A percentile compares a stretch with the other conserved stretches of the same genome.
These are phyloP conservation scores for Fraxinus americana DNA, from an alignment of 257 asterid genomes.

Conservation along the genomic window DNA sequence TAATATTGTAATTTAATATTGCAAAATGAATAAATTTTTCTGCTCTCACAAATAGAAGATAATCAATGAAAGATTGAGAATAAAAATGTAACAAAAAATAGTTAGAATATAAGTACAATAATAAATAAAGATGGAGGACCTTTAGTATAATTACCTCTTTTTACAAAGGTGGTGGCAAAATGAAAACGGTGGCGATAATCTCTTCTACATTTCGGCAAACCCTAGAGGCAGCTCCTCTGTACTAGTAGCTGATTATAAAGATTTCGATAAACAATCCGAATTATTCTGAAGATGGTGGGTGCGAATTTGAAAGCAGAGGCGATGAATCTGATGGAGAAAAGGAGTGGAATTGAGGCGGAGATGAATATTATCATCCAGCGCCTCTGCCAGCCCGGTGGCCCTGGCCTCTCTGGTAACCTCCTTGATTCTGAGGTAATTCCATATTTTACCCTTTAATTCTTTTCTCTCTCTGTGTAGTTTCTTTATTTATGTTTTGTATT, in stretches of 20 bases:
- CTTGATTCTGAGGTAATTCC: constrained; percentile 68
- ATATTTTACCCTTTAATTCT: background rate
- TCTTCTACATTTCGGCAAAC: constrained; percentile 22
- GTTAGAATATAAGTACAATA: too few relatives aligned
- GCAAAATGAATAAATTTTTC: too few relatives aligned
- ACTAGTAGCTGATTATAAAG: background rate
- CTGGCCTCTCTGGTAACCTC: constrained; percentile 84
- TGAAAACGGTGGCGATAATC: background rate
- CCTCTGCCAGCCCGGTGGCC: constrained; percentile 83
- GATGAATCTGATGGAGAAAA: constrained; percentile 74
- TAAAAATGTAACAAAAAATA: too few relatives aligned
- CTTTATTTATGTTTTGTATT: background rate
- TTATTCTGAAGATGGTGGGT: constrained; percentile 64
- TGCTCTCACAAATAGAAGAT: too few relatives aligned
- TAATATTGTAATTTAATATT: too few relatives aligned
- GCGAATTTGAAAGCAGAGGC: constrained; percentile 83
- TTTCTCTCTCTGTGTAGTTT: background rate
- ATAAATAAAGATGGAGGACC: too few relatives aligned
- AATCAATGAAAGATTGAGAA: too few relatives aligned
- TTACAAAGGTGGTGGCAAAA: too few relatives aligned
- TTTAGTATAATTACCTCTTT: too few relatives aligned
- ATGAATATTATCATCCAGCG: constrained; percentile 75
- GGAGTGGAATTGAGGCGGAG: constrained; percentile 68
- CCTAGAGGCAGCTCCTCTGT: constrained; percentile 26
- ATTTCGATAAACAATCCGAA: constrained; percentile 15